Conservation (phyloP, 768 basidiomycete genomes). For the Leccinum ochraceum region DNA sequence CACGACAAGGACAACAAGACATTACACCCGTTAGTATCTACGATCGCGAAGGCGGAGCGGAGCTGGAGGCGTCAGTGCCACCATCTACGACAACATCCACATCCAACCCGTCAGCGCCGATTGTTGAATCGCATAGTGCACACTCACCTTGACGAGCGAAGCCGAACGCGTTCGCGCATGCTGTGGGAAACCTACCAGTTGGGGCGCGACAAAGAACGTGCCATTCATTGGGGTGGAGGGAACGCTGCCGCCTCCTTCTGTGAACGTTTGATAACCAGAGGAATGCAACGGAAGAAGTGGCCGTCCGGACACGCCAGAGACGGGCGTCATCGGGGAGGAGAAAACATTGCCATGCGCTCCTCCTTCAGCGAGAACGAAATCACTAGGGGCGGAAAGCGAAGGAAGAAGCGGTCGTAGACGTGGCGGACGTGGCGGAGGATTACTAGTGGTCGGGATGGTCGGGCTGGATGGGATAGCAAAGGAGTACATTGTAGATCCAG, state of each 20-base stretch:
- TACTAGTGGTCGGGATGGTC: neutral
- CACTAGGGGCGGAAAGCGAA: neutral
- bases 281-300: too few relatives aligned
- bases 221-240: neutral
- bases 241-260: neutral
- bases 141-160: neutral
- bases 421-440: neutral
- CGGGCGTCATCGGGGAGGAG: too few relatives aligned
- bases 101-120: neutral
- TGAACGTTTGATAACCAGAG: neutral
- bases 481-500: constrained; percentile 19
- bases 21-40: too few relatives aligned
- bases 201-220: neutral
- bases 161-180: neutral
- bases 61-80: too few relatives aligned
- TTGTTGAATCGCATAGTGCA: neutral
- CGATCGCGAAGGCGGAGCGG: too few relatives aligned
- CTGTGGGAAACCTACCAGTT: neutral
- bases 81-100: neutral
- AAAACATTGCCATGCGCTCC: too few relatives aligned
- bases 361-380: too few relatives aligned
- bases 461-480: neutral
- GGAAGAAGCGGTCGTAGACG: too few relatives aligned
- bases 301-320: too few relatives aligned
- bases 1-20: too few relatives aligned